Percentiles rank a stretch among this genome's conserved stretches.
phyloP scores from a whole-genome alignment of 495 filamentous ascomycete species.

The Oidiodendron maius region DNA sequence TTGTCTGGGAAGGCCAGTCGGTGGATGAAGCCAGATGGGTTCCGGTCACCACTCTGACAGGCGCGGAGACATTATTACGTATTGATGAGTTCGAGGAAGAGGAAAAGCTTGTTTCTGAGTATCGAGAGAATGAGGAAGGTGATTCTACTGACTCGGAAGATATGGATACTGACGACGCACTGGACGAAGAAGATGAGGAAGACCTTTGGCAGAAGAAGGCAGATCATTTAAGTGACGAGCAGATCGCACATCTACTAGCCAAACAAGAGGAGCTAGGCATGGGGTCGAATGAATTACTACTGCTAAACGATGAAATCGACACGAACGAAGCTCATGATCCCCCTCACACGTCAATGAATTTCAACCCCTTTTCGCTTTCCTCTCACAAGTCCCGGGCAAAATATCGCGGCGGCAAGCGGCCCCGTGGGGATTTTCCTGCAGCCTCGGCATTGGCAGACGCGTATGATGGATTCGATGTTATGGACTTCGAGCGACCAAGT shows the following conservation, averaged over 20 bases:
- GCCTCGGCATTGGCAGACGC: slow-evolving; percentile 53
- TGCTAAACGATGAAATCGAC: slow-evolving; percentile 37
- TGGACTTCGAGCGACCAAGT: slow-evolving; percentile 70
- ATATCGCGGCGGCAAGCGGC: background rate
- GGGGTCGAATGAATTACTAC: slow-evolving; percentile 47
- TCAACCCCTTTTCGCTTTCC: background rate
- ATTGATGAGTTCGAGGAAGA: slow-evolving; percentile 36
- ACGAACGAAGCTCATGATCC: slow-evolving; percentile 18
- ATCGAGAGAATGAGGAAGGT: slow-evolving; percentile 24
- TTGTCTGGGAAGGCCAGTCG: slow-evolving; percentile 36
- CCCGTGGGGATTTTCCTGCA: slow-evolving; percentile 18
- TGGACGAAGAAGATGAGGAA: slow-evolving; percentile 13
- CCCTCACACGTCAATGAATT: background rate
- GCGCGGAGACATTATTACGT: slow-evolving; percentile 21
- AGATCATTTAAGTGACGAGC: slow-evolving; percentile 44
- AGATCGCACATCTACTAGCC: slow-evolving; percentile 51
- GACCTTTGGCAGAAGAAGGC: slow-evolving; percentile 21
- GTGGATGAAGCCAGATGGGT: slow-evolving; percentile 47
- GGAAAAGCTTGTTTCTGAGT: slow-evolving; percentile 18
- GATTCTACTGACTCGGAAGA: slow-evolving; percentile 24
- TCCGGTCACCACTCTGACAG: slow-evolving; percentile 26
- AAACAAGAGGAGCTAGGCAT: slow-evolving; percentile 66
- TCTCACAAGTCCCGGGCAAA: slow-evolving; percentile 2
- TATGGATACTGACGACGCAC: slow-evolving; percentile 19
- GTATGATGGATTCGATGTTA: slow-evolving; percentile 75